Evolutionary conservation across 352 stramenopile species (phyloP), one percentile per base, ranked within the genome.

Genomic region (Thraustochytrium sp.): DNA sequence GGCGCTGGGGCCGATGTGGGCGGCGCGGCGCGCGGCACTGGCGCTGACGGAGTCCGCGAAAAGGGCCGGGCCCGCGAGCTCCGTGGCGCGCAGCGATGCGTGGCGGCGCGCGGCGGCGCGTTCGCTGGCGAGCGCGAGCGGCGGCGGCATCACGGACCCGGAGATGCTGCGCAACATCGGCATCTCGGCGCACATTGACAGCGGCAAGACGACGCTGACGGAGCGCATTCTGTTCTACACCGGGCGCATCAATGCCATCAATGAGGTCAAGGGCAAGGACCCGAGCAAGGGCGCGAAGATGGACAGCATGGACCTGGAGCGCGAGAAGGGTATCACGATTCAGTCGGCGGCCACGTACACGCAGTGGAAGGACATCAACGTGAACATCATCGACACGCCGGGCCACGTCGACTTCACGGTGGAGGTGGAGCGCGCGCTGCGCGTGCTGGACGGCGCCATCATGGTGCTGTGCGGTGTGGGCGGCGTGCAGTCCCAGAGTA

Each of bases 391-490:
- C 84, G 97, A 99, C 89, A 99, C 97, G 51, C 96, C 97, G 36
- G 97, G 97, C 84, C 97, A 99, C 91, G 97, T 99, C 44, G 97
- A 99, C 89, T 99, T 99, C 86, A 99, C 97, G 2, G 98, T 99
- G 87, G 97, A 99, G 88, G 94, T 97, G 4, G 96, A 99, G 89
- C 92, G 97, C 38, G 96, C 97, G 21, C 87, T 99, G 76, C 94
- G 97, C 64, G 97, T 99, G 54, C 88, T 99, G 38, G 97, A 99
- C 88, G 97, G 97, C 36, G 97, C 94, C 36, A 92, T 99, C 75
- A 88, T 97, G 34, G 94, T 98, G 76, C 92, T 98, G 44, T 96
- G 92, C 68, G 36, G 61, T 42, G 84, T 86, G 37, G 53, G 42
- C 23, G 85, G 82, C 53, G 97, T 99, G 61, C 96, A 99, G 89